Evolutionary conservation across 768 basidiomycete species (phyloP).

Genomic region (Rhodotorula babjevae): DNA sequence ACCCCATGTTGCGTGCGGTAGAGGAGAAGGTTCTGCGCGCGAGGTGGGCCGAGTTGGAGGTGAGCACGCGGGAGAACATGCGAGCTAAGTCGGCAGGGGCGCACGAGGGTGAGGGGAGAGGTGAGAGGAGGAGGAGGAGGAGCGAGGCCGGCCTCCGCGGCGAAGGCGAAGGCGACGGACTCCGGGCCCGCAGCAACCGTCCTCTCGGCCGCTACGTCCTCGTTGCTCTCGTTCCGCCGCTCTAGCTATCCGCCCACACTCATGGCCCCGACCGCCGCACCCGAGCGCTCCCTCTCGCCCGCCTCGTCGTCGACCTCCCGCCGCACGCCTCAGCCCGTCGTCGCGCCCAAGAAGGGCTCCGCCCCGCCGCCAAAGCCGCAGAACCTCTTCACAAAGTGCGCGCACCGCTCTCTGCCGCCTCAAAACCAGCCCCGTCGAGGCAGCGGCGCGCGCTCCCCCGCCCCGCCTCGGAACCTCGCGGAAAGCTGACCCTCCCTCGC

Average conservation of each 20-base stretch:
- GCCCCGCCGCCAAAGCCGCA: slow-evolving; percentile 8
- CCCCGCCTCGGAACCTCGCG: too few relatives aligned
- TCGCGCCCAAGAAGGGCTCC: not conserved
- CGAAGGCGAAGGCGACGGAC: too few relatives aligned
- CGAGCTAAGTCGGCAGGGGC: too few relatives aligned
- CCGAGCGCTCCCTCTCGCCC: slow-evolving; percentile 5
- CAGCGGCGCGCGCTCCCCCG: too few relatives aligned
- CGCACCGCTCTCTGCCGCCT: not conserved
- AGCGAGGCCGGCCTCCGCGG: not conserved
- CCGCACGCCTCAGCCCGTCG: not conserved
- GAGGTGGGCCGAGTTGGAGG: not conserved
- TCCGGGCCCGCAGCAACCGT: not conserved
- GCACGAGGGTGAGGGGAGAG: not conserved
- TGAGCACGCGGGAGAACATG: slow-evolving; percentile 9
- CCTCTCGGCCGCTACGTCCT: too few relatives aligned
- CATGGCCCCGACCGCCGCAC: not conserved
- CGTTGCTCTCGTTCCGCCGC: too few relatives aligned
- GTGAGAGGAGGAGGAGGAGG: not conserved
- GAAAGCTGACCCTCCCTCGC: not conserved
- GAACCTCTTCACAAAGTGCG: slow-evolving; percentile 33
- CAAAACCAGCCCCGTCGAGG: too few relatives aligned
- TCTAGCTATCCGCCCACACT: not conserved
- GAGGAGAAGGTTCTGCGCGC: slow-evolving; percentile 13
- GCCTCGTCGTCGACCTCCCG: not conserved
- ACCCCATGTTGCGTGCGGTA: slow-evolving; percentile 27